These are phyloP conservation scores for Leptographium lundbergii DNA, from an alignment of 2,329 filamentous ascomycete species.

Conservation along the genomic window DNA sequence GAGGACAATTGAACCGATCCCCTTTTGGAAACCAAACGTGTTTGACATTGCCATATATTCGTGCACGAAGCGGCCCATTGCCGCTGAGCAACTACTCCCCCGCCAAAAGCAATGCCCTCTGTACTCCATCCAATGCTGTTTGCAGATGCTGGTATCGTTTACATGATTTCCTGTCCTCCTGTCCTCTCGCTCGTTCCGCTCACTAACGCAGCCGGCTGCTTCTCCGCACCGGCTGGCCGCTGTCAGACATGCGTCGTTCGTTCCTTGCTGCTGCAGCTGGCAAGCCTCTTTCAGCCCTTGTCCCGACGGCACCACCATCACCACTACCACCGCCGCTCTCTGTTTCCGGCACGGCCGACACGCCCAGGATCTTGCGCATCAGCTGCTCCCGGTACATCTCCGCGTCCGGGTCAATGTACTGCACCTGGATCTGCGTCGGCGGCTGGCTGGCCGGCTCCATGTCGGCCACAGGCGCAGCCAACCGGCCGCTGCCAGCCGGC, in stretches of 20 bases:
- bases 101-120: neutral
- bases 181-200: neutral
- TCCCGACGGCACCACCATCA: too few species aligned
- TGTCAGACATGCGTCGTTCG: neutral
- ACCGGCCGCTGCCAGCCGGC: too few species aligned
- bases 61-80: too few species aligned
- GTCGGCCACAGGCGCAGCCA: neutral
- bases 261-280: neutral
- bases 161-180: too few species aligned
- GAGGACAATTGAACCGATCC: too few species aligned
- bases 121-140: neutral
- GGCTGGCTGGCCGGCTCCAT: slow-evolving; percentile 1
- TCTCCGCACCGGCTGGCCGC: neutral
- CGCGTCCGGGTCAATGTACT: slow-evolving; percentile 39
- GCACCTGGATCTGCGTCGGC: slow-evolving; percentile 38
- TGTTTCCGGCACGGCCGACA: neutral
- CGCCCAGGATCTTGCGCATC: slow-evolving; percentile 29
- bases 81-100: neutral
- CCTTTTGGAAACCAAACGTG: too few species aligned
- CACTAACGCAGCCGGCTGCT: neutral
- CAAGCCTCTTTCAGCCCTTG: too few species aligned
- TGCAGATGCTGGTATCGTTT: neutral
- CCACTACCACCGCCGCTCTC: too few species aligned
- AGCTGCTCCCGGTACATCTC: slow-evolving; percentile 28
- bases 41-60: too few species aligned